Base-by-base conservation (phyloP, 2,329 filamentous ascomycete genomes). In the Microdochium bolleyi region DNA sequence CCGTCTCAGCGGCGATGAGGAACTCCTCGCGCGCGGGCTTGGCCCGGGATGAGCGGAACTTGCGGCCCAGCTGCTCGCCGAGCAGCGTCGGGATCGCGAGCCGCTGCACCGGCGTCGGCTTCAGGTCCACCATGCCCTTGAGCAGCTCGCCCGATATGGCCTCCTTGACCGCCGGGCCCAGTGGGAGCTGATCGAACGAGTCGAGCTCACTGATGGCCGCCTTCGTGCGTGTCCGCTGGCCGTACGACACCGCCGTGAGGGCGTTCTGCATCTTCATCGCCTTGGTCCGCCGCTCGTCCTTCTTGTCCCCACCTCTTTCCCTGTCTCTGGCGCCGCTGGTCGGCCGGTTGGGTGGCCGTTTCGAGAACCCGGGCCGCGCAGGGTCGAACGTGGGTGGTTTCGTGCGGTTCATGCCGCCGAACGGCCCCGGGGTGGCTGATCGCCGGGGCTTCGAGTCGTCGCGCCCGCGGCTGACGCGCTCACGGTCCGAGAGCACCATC, bases 191-290 rank as follows among this genome's bases (percentile, higher is more conserved):
- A 53, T 90, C 84, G 67, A 99, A 99, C 19, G 82, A 83, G 37
- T 90, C 87, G 53, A 91, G 76, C 50, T 86, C 77, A 49, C 80
- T 80, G 55, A 80, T 69, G 4, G 63, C 67, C 52, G 58, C 54
- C 55, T 67, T 67, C 53, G 60, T 64, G 8, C 62, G 59, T 9
- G 70, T 69, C 52, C 83, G 78, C 60, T 83, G 80, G 37, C 82
- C 82, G 65, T 96, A 96, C 0, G 89, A 82, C 3, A 97, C 77
- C 2, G 85, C 82, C 2, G 88, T 75, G 57, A 97, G 74, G 2
- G 88, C 78, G 51, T 84, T 83, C 67, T 96, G 92, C 92, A 97
- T 97, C 73, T 95, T 96, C 68, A 97, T 76, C 3, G 92, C 92
- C 66, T 95, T 92, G 69, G 82, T 87, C 8, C 79, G 70, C 49